Evolutionary conservation across 2,329 filamentous ascomycete species (phyloP).

Genomic region (Aspergillus sp.): DNA sequence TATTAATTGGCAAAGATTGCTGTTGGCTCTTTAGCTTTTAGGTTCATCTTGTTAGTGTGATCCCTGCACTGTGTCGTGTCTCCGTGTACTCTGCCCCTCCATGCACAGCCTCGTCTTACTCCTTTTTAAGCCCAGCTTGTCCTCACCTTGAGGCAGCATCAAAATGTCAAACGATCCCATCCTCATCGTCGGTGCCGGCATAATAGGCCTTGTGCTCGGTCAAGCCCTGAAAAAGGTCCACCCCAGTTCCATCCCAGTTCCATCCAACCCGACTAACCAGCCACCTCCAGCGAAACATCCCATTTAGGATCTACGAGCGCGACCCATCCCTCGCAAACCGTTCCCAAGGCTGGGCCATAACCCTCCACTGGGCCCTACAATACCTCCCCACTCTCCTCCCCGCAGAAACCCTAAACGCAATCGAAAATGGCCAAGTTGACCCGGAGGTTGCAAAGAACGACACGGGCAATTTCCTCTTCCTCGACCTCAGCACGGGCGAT

Average conservation of each 20-base stretch:
- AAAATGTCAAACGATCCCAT: slow-evolving; percentile 15
- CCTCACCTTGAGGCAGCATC: neutral
- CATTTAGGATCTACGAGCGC: slow-evolving; percentile 32
- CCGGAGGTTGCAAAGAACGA: slow-evolving; percentile 23
- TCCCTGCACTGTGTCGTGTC: too few species aligned
- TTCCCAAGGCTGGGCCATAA: slow-evolving; percentile 30
- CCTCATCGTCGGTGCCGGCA: slow-evolving; percentile 28
- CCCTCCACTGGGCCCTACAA: slow-evolving; percentile 27
- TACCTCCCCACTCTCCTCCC: slow-evolving; percentile 23
- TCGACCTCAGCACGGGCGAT: slow-evolving; percentile 29
- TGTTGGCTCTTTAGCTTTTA: too few species aligned
- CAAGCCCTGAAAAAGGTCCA: slow-evolving; percentile 23
- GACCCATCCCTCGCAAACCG: slow-evolving; percentile 25
- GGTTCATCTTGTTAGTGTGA: too few species aligned
- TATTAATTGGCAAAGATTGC: too few species aligned
- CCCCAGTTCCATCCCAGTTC: neutral
- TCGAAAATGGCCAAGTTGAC: slow-evolving; percentile 25
- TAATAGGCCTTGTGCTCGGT: slow-evolving; percentile 26
- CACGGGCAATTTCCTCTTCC: slow-evolving; percentile 28
- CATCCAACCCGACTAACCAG: neutral
- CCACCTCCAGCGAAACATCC: slow-evolving; percentile 23
- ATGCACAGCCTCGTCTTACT: neutral
- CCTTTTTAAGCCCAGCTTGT: neutral
- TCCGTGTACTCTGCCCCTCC: too few species aligned
- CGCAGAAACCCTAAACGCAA: slow-evolving; percentile 14